Base-by-base conservation (phyloP, 2,329 filamentous ascomycete genomes). In the Pseudogymnoascus sp. region DNA sequence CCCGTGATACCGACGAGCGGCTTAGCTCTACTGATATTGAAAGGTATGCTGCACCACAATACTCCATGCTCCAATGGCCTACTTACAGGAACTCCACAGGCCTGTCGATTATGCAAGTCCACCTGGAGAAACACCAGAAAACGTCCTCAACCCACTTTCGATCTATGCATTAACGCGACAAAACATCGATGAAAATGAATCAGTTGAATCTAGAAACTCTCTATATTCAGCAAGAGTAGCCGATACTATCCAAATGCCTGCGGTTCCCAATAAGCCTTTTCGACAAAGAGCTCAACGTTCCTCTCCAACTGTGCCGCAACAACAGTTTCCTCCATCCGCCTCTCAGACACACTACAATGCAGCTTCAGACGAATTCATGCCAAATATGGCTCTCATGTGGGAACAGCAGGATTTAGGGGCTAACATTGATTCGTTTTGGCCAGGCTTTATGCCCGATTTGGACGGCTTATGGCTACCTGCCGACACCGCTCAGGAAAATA, bases 101-200 rank as follows among this genome's bases (percentile, higher is more conserved):
- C 28, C 20, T 18, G 38, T 59, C 18, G 57, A 37, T 35, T 39
- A 57, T 54, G 30, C 41, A 18, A 64, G 63, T 2, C 64, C 64
- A n/a, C 57, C 65, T 9, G 62, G 65, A 43, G 64, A 63, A 57
- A 64, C 66, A 2, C 68, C 68, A 3, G 68, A 68, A 25, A 68
- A 70, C 20, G 68, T 70, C 11, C 64, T 70, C 1, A 68, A 70
- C 30, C 68, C 68, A 1, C 33, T 70, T 11, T 69, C 68, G 6
- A 70, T 70, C 14, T 70, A 66, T 35, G 65, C 67, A 22, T 65
- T 70, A 64, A 67, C 68, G 1, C 64, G 68, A 12, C 69, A 67
- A 58, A 64, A 65, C 8, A 67, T 70, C 9, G 65, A 66, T 2
- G 68, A 70, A 59, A 41, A 65, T 57, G 67, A 69, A 50, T 68